phyloP scores from a whole-genome alignment of 2,329 filamentous ascomycete genomes.

The Lecanoromycetidae sp. region DNA sequence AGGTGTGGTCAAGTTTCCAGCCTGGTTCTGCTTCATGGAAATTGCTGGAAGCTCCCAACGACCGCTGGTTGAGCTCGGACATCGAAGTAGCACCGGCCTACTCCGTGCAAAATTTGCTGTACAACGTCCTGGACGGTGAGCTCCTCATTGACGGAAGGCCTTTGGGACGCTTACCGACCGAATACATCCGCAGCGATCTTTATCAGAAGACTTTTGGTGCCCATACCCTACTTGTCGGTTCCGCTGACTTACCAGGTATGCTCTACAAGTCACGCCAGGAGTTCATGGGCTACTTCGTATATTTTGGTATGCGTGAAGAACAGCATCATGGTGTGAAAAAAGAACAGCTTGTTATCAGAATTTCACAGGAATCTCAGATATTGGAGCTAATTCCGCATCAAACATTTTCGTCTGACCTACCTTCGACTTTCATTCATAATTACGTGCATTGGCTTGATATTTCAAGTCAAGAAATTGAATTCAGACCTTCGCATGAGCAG shows the following conservation, averaged over 20 bases:
- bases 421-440: conserved; percentile 27
- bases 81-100: neutral
- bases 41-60: neutral
- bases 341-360: conserved; percentile 27
- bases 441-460: conserved; percentile 39
- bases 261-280: neutral
- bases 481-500: conserved; percentile 21
- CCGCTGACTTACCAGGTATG: neutral
- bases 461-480: conserved; percentile 22
- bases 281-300: neutral
- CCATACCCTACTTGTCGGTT: neutral
- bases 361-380: conserved; percentile 11
- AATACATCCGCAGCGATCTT: conserved; percentile 20
- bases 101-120: conserved; percentile 6
- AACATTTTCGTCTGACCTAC: conserved; percentile 24
- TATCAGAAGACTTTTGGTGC: conserved; percentile 21
- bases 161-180: conserved; percentile 22
- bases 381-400: conserved; percentile 26
- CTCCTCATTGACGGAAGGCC: conserved; percentile 26
- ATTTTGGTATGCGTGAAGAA: neutral
- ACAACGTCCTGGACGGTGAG: conserved; percentile 26
- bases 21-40: conserved; percentile 7
- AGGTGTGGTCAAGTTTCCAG: conserved; percentile 23
- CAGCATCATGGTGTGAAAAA: conserved; percentile 19
- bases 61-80: neutral